Evolutionary conservation across 306 rosid genomes (phyloP).

Genomic region (Castanea crenata): DNA sequence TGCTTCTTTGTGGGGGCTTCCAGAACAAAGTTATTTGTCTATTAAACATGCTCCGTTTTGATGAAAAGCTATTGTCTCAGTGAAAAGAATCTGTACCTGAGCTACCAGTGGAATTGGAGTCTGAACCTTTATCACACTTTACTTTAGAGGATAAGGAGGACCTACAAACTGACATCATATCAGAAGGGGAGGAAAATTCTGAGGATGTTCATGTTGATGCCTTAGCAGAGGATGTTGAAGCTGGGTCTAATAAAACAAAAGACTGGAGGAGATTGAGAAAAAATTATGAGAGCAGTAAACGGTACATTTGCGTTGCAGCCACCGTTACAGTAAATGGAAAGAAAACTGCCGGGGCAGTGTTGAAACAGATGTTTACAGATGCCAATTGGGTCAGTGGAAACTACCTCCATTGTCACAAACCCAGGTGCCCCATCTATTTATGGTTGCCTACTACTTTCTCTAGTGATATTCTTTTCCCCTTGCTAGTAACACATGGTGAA

Average conservation of each 20-base stretch:
- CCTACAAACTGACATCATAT: conserved; percentile 34
- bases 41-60: conserved; percentile 73
- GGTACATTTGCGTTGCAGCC: conserved; percentile 88
- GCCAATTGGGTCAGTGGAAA: conserved; percentile 85
- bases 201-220: conserved; percentile 21
- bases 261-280: conserved; percentile 87
- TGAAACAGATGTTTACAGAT: conserved; percentile 81
- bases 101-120: conserved; percentile 38
- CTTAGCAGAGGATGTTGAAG: conserved; percentile 25
- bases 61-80: conserved; percentile 70
- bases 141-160: conserved; percentile 53
- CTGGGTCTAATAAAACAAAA: conserved; percentile 34
- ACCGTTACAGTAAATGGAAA: conserved; percentile 94
- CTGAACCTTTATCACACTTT: conserved; percentile 33
- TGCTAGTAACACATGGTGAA: neutral
- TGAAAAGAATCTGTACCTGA: conserved; percentile 38
- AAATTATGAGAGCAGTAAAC: conserved; percentile 73
- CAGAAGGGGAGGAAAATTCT: conserved; percentile 52
- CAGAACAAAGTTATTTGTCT: conserved; percentile 88
- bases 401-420: conserved; percentile 91
- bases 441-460: neutral
- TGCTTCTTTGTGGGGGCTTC: conserved; percentile 93
- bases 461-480: conserved; percentile 3
- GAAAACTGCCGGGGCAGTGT: conserved; percentile 81
- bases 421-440: conserved; percentile 52